phyloP scores from a whole-genome alignment of 805 yeast genomes.

The Wickerhamia fluorescens region DNA sequence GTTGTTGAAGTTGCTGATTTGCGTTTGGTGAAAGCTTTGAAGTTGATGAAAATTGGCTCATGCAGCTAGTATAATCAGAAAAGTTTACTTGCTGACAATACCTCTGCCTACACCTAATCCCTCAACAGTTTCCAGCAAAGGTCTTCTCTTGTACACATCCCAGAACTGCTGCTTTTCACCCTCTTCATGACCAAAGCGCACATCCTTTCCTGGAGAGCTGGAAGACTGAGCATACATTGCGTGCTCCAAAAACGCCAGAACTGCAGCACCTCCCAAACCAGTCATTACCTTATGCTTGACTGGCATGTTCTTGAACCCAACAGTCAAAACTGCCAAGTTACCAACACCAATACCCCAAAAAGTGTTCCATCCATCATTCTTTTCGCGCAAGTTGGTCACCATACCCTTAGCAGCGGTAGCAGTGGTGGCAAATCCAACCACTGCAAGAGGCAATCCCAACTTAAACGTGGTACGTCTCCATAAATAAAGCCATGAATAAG shows the following conservation, averaged over 20 bases:
- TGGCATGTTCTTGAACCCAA: slow-evolving; percentile 36
- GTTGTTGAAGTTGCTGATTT: too few relatives aligned
- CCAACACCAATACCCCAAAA: slow-evolving; percentile 56
- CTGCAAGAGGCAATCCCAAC: slow-evolving; percentile 31
- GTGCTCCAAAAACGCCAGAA: slow-evolving; percentile 32
- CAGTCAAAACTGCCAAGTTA: slow-evolving; percentile 40
- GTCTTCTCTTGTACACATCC: slow-evolving; percentile 77
- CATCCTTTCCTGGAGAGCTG: slow-evolving; percentile 30
- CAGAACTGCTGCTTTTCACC: slow-evolving; percentile 51
- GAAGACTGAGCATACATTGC: slow-evolving; percentile 36
- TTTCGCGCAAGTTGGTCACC: slow-evolving; percentile 53
- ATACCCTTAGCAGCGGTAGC: slow-evolving; percentile 45
- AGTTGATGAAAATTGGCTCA: slow-evolving; percentile 1
- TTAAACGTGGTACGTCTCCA: slow-evolving; percentile 39
- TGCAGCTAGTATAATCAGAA: too few relatives aligned
- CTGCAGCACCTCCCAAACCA: slow-evolving; percentile 33
- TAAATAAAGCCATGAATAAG: slow-evolving; percentile 41
- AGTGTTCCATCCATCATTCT: slow-evolving; percentile 56
- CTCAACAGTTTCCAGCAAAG: slow-evolving; percentile 70
- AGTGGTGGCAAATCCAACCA: slow-evolving; percentile 40
- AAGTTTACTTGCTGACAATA: slow-evolving; percentile 26
- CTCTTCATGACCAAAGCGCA: slow-evolving; percentile 29
- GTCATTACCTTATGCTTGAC: slow-evolving; percentile 34
- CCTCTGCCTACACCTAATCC: slow-evolving; percentile 68
- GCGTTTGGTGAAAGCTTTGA: background rate